A percentile compares a stretch with the other conserved stretches of the same genome.
phyloP scores from a whole-genome alignment of 345 rosid genomes.

The Populus nigra region DNA sequence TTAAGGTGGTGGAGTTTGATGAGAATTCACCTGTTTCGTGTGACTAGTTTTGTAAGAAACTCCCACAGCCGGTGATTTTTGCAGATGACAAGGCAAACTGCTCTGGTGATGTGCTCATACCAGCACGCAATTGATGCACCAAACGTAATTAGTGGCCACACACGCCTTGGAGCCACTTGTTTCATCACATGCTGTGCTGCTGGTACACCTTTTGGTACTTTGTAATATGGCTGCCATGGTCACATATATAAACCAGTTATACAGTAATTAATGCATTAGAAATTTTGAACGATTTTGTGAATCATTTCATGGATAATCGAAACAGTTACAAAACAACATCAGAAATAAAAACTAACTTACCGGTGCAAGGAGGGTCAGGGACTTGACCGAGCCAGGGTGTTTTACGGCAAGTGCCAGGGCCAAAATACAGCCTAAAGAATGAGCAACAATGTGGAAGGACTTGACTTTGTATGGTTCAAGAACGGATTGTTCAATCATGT shows the following conservation, averaged over 20 bases:
- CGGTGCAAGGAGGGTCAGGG: constrained; percentile 87
- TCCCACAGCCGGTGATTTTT: constrained; percentile 91
- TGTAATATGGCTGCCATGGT: constrained; percentile 70
- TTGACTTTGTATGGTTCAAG: constrained; percentile 52
- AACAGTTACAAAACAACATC: too few species aligned
- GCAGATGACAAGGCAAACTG: constrained; percentile 77
- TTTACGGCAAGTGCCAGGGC: constrained; percentile 90
- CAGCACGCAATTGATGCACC: constrained; percentile 88
- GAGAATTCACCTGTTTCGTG: constrained; percentile 71
- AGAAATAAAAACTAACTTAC: constrained; percentile 36
- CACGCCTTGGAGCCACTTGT: constrained; percentile 70
- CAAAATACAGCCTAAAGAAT: constrained; percentile 96
- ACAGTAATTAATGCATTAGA: neutral
- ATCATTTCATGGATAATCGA: too few species aligned
- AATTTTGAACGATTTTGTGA: neutral
- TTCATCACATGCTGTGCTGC: constrained; percentile 82
- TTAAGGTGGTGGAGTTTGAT: neutral
- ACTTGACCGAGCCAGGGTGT: constrained; percentile 70
- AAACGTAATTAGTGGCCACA: constrained; percentile 86
- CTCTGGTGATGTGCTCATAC: constrained; percentile 91
- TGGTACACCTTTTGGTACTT: constrained; percentile 70
- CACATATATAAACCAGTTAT: neutral
- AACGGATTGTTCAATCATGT: constrained; percentile 68
- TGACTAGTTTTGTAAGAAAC: constrained; percentile 66
- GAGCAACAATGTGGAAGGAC: constrained; percentile 95